Percentiles rank a stretch among this genome's conserved stretches.
phyloP scores from a whole-genome alignment of 1,284 basidiomycete species.

The Spongispora temasekensis region DNA sequence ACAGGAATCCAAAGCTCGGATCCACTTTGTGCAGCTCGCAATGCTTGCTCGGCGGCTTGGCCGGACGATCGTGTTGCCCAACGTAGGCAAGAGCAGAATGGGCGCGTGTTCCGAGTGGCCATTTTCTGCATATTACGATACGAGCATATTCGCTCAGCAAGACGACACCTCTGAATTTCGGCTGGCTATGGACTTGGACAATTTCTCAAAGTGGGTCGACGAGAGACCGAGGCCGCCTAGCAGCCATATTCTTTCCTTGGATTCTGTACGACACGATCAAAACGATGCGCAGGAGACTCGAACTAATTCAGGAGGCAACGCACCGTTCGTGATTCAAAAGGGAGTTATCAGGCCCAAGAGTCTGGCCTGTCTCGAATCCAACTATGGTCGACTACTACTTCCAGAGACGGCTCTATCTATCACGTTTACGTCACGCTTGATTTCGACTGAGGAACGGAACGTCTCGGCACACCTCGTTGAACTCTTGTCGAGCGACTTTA shows the following conservation, averaged over 20 bases:
- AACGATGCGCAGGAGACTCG: not conserved
- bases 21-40: slow-evolving; percentile 48
- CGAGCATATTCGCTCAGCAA: not conserved
- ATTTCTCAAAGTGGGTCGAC: slow-evolving; percentile 13
- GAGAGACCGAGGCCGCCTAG: slow-evolving; percentile 4
- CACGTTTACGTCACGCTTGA: not conserved
- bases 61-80: not conserved
- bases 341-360: not conserved
- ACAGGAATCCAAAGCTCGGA: slow-evolving; percentile 51
- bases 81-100: slow-evolving; percentile 40
- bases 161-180: not conserved
- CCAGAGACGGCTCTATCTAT: not conserved
- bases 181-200: slow-evolving; percentile 8
- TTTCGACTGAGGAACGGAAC: not conserved
- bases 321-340: not conserved
- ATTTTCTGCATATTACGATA: slow-evolving; percentile 49
- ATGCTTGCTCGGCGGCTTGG: slow-evolving; percentile 44
- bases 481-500: not conserved
- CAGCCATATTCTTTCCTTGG: slow-evolving; percentile 16
- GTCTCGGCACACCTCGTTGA: not conserved
- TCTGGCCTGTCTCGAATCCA: not conserved
- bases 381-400: not conserved
- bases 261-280: not conserved
- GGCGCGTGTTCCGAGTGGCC: slow-evolving; percentile 47
- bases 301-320: no score